Evolutionary conservation across 495 filamentous ascomycete genomes (phyloP), one percentile per base, ranked within the genome.

Genomic region (Xylaria grammica): DNA sequence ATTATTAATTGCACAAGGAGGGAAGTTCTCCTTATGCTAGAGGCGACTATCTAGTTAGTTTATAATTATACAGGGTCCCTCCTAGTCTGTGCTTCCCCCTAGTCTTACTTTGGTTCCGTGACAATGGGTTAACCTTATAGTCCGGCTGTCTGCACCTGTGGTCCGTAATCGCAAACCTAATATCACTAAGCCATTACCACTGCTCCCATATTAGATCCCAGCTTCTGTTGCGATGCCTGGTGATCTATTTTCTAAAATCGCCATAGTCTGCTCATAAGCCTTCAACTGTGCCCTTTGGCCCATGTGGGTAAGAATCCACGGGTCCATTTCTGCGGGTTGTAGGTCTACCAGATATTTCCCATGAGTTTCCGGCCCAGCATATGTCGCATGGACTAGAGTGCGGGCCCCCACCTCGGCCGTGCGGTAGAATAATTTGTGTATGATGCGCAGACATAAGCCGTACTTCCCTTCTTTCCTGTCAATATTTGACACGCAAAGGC

Each of bases 241-340:
- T 27, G n/a, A 27, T 22, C 58, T 26, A 13, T 32, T 49, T 17
- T 61, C 58, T 27, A 61, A 52, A 8, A 61, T 61, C 15, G 20
- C 29, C 44, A 61, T 50, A 24, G 58, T 61, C 45, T 61, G 58
- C 58, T 61, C 58, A 22, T 34, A 61, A 13, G 44, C 44, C 10
- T 61, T 61, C 58, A 40, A 26, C 11, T 61, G 58, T 24, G 48
- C 58, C 19, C 34, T 61, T 17, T 30, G 13, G 20, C 58, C 58
- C 58, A 61, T 26, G 7, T 49, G n/a, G 15, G 58, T 61, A 30
- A 24, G 26, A 10, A 61, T 52, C 58, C 58, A 61, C 8, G 58
- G 5, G 13, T 61, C 58, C 1, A 52, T n/a, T 8, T 61, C 58
- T 15, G 29, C 19, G 8, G 29, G 29, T 19, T 24, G 30, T 38